A percentile compares a stretch with the other conserved stretches of the same genome.
Evolutionary conservation across 129 eudicot genomes (phyloP).

Genomic region (Flaveria brownii): DNA sequence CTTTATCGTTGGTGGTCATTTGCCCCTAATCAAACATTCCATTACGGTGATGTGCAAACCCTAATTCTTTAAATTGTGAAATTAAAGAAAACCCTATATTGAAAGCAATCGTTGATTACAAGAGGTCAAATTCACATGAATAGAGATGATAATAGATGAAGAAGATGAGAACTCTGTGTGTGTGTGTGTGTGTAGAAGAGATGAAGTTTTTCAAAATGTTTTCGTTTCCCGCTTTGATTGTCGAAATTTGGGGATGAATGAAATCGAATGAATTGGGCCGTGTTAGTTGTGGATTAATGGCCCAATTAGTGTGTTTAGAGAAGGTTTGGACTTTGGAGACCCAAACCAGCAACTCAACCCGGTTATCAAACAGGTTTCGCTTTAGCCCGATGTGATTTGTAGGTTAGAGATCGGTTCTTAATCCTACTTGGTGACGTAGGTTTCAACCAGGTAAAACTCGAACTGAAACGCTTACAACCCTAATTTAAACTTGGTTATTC

Average conservation of each 20-base stretch:
- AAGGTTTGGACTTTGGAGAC: no score
- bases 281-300: neutral
- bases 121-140: neutral
- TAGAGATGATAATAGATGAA: slow-evolving; percentile 15
- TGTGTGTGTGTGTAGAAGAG: slow-evolving; percentile 9
- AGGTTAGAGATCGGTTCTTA: no score
- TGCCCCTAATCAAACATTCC: slow-evolving; percentile 31
- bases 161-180: neutral
- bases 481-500: no score
- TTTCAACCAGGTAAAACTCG: no score
- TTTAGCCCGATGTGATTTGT: no score
- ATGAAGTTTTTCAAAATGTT: slow-evolving; percentile 31
- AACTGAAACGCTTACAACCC: no score
- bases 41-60: slow-evolving; percentile 28
- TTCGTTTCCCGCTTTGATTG: slow-evolving; percentile 41
- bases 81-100: slow-evolving; percentile 7
- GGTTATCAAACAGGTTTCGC: no score
- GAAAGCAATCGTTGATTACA: neutral
- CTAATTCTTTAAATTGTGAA: slow-evolving; percentile 15
- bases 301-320: neutral
- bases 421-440: no score
- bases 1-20: slow-evolving; percentile 52
- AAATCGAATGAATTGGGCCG: slow-evolving; percentile 14
- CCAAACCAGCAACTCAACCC: no score
- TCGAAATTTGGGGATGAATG: slow-evolving; percentile 18